Base-by-base conservation (phyloP, 2,329 filamentous ascomycete species). In the Diplodia intermedia region DNA sequence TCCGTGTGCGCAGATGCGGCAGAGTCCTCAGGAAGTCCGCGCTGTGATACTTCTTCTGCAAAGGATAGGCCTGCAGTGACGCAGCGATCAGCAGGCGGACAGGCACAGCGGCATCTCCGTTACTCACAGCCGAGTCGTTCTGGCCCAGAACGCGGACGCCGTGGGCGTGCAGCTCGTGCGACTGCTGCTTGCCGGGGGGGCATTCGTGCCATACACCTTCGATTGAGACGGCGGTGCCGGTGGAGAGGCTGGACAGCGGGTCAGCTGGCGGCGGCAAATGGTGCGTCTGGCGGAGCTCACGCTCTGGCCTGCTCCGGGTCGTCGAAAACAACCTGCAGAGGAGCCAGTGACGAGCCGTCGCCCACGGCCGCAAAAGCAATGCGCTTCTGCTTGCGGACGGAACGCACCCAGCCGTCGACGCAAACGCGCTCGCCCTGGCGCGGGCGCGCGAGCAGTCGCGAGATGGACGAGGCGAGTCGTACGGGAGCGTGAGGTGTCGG, bases 1-100 rank as follows among this genome's bases (percentile, higher is more conserved):
- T 89, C 73, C 94, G 91, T 71, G 91, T 82, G 68, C 95, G 91
- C 69, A 99, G 85, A 80, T 99, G 95, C 61, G 94, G 93, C 65
- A 97, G 86, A 14, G 91, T 91, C 69, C 95, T 91, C 70, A 99
- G 87, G 78, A 91, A 98, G 76, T 98, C 94, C 62, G 91, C 84
- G 5, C 90, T 92, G 73, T 97, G 94, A 73, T 95, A 97, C 81
- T 98, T 98, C 80, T 97, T 97, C 80, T 99, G 95, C 29, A 99
- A 88, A 3, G 95, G 95, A 76, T 92, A 97, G 70, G 90, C 91
- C 91, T 98, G 60, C 43, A 20, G 47, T 63, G 31, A 49, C 47
- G 31, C 60, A 63, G 36, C 60, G 67, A 47, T 55, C 55, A 63
- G 70, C 68, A 71, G 36, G 69, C 69, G 33, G 65, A 66, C 69